phyloP scores from a whole-genome alignment of 179 eudicot species.

The Beta lomatogona region DNA sequence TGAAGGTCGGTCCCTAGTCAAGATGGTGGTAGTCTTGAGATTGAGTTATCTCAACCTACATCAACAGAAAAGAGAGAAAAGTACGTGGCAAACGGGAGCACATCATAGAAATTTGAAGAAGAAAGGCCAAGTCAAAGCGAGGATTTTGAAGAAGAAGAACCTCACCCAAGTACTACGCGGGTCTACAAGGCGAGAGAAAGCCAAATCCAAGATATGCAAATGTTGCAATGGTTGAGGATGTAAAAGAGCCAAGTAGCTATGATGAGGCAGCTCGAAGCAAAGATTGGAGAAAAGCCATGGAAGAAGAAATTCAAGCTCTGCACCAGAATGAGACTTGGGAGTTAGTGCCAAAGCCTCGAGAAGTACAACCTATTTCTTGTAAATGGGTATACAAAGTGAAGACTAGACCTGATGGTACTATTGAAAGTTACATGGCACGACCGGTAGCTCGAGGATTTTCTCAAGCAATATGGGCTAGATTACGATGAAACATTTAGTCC shows the following conservation, averaged over 20 bases:
- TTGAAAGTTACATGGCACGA: constrained; percentile 20
- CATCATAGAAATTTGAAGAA: background rate
- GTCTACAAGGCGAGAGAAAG: background rate
- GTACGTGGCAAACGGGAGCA: background rate
- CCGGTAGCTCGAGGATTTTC: constrained; percentile 14
- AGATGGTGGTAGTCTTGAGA: background rate
- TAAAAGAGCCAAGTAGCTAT: background rate
- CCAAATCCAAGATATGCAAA: background rate
- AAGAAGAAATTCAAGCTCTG: background rate
- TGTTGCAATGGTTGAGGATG: background rate
- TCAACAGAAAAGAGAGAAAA: background rate
- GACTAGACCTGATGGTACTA: constrained; percentile 27
- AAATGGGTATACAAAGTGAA: constrained; percentile 35
- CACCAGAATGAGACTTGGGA: background rate
- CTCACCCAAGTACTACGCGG: background rate
- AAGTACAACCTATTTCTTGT: too few relatives aligned
- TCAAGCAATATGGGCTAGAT: background rate
- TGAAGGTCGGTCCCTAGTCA: background rate
- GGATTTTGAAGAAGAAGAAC: background rate
- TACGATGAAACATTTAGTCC: constrained; percentile 19
- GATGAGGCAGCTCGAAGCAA: background rate
- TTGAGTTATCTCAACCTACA: background rate
- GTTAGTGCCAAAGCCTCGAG: constrained; percentile 11
- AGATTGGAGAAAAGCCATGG: background rate
- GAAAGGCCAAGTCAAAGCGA: too few relatives aligned